Conservation (phyloP, 2,329 filamentous ascomycete species). For the Apiospora arundinis region DNA sequence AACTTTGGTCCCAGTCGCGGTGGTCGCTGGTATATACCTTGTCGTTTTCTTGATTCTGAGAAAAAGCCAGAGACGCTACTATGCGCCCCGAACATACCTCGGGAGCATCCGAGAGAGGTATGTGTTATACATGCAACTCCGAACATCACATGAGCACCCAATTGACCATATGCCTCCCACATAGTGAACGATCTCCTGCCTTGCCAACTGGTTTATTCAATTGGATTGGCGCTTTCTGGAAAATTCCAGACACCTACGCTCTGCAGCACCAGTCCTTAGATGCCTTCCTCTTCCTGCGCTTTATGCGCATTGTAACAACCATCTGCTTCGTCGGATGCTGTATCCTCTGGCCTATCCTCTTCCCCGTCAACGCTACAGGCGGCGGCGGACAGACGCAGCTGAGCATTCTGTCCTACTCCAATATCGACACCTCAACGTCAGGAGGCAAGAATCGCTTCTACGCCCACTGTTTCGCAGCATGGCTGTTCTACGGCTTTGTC, state of each 20-base stretch:
- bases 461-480: slow-evolving; percentile 81
- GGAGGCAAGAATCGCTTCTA: slow-evolving; percentile 72
- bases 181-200: slow-evolving; percentile 62
- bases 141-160: slow-evolving; percentile 28
- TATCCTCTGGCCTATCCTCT: slow-evolving; percentile 87
- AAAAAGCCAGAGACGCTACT: slow-evolving; percentile 52
- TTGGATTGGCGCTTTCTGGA: slow-evolving; percentile 73
- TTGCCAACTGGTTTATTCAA: slow-evolving; percentile 68
- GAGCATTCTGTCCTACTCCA: slow-evolving; percentile 79
- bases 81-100: slow-evolving; percentile 57
- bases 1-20: slow-evolving; percentile 47
- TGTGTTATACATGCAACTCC: slow-evolving; percentile 16
- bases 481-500: slow-evolving; percentile 86
- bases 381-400: slow-evolving; percentile 69
- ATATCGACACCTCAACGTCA: slow-evolving; percentile 61
- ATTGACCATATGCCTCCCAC: background rate
- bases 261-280: slow-evolving; percentile 93
- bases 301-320: slow-evolving; percentile 76
- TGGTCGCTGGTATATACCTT: slow-evolving; percentile 48
- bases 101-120: slow-evolving; percentile 52
- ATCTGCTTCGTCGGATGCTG: slow-evolving; percentile 84
- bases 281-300: slow-evolving; percentile 88
- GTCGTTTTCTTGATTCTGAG: slow-evolving; percentile 53
- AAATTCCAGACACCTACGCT: slow-evolving; percentile 75
- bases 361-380: slow-evolving; percentile 86